These are phyloP conservation scores for Pythium volutum DNA, from an alignment of 352 stramenopile genomes.

Conservation along the genomic window DNA sequence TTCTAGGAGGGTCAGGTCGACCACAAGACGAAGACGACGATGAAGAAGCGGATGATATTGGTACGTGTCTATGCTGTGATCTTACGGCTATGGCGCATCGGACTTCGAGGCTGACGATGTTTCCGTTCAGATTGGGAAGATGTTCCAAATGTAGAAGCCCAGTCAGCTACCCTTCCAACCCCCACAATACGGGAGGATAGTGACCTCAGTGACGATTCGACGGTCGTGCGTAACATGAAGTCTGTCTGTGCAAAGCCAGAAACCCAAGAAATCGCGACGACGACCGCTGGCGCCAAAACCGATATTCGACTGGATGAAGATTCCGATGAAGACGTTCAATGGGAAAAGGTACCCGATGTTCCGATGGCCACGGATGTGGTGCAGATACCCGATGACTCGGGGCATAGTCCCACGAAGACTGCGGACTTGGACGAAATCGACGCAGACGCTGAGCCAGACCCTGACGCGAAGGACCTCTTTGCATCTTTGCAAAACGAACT, in stretches of 20 bases:
- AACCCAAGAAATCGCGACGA: neutral
- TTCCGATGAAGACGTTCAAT: slow-evolving; percentile 40
- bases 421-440: slow-evolving; percentile 9
- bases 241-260: neutral
- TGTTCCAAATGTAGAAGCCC: neutral
- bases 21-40: neutral
- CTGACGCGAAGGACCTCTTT: slow-evolving; percentile 41
- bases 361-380: neutral
- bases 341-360: slow-evolving; percentile 38
- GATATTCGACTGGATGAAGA: slow-evolving; percentile 9
- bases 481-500: slow-evolving; percentile 62
- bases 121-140: slow-evolving; percentile 18
- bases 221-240: neutral
- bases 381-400: neutral
- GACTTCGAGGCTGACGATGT: neutral
- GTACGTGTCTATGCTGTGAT: slow-evolving; percentile 22
- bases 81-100: neutral
- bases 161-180: neutral
- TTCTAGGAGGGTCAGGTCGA: too few relatives aligned
- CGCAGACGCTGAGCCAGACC: slow-evolving; percentile 26
- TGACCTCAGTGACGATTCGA: neutral
- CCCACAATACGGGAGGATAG: neutral
- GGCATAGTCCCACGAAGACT: too few relatives aligned
- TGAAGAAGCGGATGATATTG: slow-evolving; percentile 42
- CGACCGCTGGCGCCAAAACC: slow-evolving; percentile 8